Percentiles rank a stretch among this genome's conserved stretches.
Conservation (phyloP, 495 filamentous ascomycete species). For the Aspergillus carlsbadensis region DNA sequence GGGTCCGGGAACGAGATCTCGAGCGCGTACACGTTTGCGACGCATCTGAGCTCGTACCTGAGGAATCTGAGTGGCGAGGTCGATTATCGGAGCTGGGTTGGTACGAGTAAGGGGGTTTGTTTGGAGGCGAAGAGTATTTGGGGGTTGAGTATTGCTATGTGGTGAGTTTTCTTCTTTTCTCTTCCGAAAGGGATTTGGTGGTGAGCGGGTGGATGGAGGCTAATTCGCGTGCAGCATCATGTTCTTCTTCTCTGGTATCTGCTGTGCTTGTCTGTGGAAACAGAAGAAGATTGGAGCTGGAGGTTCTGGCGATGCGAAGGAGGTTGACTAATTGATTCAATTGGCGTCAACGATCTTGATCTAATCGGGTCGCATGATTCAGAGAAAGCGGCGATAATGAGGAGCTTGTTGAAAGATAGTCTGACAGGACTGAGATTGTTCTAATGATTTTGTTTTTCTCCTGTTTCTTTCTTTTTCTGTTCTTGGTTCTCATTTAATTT, state of each 20-base stretch:
- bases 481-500: slow-evolving; percentile 1
- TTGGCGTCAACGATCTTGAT: not conserved
- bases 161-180: slow-evolving; percentile 40
- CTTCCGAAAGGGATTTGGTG: no score
- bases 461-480: not conserved
- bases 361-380: not conserved
- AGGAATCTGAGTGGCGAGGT: slow-evolving; percentile 42
- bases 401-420: not conserved
- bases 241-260: slow-evolving; percentile 64
- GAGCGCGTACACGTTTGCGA: slow-evolving; percentile 45
- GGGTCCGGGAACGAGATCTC: slow-evolving; percentile 25
- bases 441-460: slow-evolving; percentile 1
- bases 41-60: slow-evolving; percentile 40
- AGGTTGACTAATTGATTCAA: not conserved
- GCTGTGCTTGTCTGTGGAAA: slow-evolving; percentile 59
- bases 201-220: no score
- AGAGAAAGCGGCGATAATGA: not conserved
- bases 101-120: slow-evolving; percentile 69
- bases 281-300: slow-evolving; percentile 36
- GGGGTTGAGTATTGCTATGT: slow-evolving; percentile 83
- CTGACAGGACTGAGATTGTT: not conserved
- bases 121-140: slow-evolving; percentile 85
- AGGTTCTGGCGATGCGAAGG: not conserved
- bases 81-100: slow-evolving; percentile 60
- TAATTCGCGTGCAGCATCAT: slow-evolving; percentile 51